Evolutionary conservation across 208 protist species (phyloP), one percentile per base, ranked within the genome.

Genomic region (Leishmania gerbilli): DNA sequence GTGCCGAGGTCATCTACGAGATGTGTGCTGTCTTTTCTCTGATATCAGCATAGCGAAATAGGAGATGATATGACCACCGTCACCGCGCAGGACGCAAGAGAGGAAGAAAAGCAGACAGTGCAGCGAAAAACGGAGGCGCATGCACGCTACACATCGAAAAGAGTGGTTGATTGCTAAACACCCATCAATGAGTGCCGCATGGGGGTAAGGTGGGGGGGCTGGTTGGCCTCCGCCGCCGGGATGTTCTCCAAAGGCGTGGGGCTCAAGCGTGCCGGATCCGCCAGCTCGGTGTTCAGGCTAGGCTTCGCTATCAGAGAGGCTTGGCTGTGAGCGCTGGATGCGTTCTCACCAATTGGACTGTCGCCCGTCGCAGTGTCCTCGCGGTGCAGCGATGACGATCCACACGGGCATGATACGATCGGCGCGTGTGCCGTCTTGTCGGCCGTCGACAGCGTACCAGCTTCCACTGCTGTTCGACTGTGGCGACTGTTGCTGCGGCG

Each of bases 361-460:
- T 31, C 60, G n/a, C 13, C 27, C 47, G 27, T 37, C 21, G 71
- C 11, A 21, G 69, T 24, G 31, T 65, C n/a, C 40, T 84, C 81
- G 24, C 81, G 76, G 27, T 49, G 74, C 69, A 78, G 27, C 42
- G 74, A 74, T 42, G 81, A 77, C 5, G 80, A 75, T 19, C 68
- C 60, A 4, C 75, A 60, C 65, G 75, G 53, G 65, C 71, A 71
- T 56, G 58, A 68, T 37, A 51, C 75, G 45, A 77, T 84, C 55
- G 80, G 75, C 49, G 75, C 79, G 69, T 84, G 74, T 40, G 75
- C 80, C 15, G 49, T 21, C 49, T 47, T 71, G 27, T 82, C 79
- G 1, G 60, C 6, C 49, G 79, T 68, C 21, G 47, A 51, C 34
- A 64, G 74, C 64, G 65, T 72, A 51, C 79, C 71, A 3, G 58